These are phyloP conservation scores for Naganishia vaughanmartiniae DNA, from an alignment of 768 basidiomycete genomes.

Conservation along the genomic window DNA sequence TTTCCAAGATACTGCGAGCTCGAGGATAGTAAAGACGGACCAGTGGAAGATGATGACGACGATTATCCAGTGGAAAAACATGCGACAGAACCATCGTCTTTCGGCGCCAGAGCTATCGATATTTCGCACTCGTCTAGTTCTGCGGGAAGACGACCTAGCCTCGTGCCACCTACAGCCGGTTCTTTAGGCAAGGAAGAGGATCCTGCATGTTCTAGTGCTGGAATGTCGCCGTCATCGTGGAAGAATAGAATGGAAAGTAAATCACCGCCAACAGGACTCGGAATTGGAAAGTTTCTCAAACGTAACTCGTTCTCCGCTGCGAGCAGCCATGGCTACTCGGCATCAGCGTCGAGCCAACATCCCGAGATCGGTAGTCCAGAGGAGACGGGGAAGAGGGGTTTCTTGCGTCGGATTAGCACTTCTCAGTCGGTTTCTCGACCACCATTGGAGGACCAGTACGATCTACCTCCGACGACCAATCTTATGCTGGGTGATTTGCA, in stretches of 20 bases:
- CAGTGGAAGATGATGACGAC: slow-evolving; percentile 8
- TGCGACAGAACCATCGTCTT: slow-evolving; percentile 1
- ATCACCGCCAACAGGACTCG: neutral
- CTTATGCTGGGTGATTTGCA: slow-evolving; percentile 12
- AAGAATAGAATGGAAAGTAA: slow-evolving; percentile 17
- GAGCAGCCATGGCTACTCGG: neutral
- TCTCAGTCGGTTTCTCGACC: slow-evolving; percentile 7
- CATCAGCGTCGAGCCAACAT: neutral
- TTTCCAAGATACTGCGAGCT: slow-evolving; percentile 21
- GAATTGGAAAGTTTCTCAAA: slow-evolving; percentile 13
- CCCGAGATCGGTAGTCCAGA: neutral
- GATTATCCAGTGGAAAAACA: slow-evolving; percentile 12
- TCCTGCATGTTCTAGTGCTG: neutral
- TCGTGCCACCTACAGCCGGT: neutral
- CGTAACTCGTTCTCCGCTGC: slow-evolving; percentile 16
- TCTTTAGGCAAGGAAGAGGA: neutral
- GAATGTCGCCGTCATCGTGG: slow-evolving; percentile 12
- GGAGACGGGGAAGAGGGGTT: neutral
- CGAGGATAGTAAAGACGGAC: neutral
- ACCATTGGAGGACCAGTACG: slow-evolving; percentile 1
- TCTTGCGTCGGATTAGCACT: slow-evolving; percentile 12
- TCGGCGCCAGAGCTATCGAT: slow-evolving; percentile 8
- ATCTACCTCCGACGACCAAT: slow-evolving; percentile 10
- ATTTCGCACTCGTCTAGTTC: slow-evolving; percentile 3
- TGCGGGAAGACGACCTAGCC: neutral